These are phyloP conservation scores for Emydomyces testavorans DNA, from an alignment of 2,329 filamentous ascomycete species.

Conservation along the genomic window DNA sequence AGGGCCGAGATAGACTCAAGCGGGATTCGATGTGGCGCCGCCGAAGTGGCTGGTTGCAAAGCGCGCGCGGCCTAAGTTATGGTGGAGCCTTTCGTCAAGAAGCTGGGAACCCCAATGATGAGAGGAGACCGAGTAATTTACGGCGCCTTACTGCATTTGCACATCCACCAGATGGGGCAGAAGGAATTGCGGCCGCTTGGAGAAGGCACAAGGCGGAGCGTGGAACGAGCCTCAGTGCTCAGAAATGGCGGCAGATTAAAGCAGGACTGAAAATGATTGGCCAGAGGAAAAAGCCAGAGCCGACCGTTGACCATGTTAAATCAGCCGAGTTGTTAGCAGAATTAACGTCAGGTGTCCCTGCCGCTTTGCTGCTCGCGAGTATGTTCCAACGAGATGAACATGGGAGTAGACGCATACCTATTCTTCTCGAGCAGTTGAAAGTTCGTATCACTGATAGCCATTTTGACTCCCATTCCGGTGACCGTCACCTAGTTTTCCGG, in stretches of 20 bases:
- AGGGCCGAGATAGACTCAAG: constrained; percentile 53
- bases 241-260: constrained; percentile 89
- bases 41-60: constrained; percentile 47
- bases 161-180: constrained; percentile 50
- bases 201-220: constrained; percentile 46
- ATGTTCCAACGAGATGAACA: constrained; percentile 98
- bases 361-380: constrained; percentile 85
- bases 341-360: constrained; percentile 79
- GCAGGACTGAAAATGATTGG: constrained; percentile 68
- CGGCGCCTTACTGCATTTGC: constrained; percentile 54
- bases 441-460: constrained; percentile 74
- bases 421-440: constrained; percentile 89
- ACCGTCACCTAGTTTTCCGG: constrained; percentile 72
- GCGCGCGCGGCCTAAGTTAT: constrained; percentile 37
- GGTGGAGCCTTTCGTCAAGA: constrained; percentile 37
- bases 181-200: constrained; percentile 50
- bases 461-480: constrained; percentile 45
- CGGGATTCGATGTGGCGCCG: constrained; percentile 47
- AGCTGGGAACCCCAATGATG: constrained; percentile 41
- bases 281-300: constrained; percentile 69
- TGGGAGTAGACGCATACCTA: constrained; percentile 85
- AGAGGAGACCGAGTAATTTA: constrained; percentile 51
- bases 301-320: constrained; percentile 81
- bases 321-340: constrained; percentile 95
- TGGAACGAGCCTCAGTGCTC: constrained; percentile 58